These are phyloP conservation scores for Fusarium protoensiforme DNA, from an alignment of 2,329 filamentous ascomycete genomes.

Conservation along the genomic window DNA sequence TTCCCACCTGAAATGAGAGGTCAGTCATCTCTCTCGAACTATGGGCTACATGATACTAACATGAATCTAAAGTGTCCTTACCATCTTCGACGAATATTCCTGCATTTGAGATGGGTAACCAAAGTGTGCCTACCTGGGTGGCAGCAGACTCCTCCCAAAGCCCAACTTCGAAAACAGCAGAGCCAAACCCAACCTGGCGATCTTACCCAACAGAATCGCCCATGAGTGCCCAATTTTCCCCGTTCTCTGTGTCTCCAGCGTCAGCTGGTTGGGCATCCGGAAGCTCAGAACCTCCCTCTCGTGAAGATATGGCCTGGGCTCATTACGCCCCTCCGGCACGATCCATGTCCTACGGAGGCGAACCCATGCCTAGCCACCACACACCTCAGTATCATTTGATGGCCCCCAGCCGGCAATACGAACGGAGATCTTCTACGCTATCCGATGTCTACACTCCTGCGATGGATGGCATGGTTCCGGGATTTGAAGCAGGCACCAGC, in stretches of 20 bases:
- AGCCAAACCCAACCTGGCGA: conserved; percentile 60
- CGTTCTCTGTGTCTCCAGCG: conserved; percentile 58
- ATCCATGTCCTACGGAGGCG: conserved; percentile 62
- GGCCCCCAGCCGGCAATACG: conserved; percentile 53
- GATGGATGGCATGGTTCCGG: conserved; percentile 50
- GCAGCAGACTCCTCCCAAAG: conserved; percentile 54
- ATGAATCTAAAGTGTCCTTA: conserved; percentile 11
- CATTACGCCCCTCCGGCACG: conserved; percentile 55
- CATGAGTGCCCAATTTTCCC: conserved; percentile 61
- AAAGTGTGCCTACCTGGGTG: conserved; percentile 57
- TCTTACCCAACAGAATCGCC: conserved; percentile 62
- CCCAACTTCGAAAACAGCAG: conserved; percentile 54
- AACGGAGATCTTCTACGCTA: conserved; percentile 55
- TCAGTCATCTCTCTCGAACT: conserved; percentile 49
- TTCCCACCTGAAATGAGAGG: conserved; percentile 55
- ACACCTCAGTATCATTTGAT: conserved; percentile 55
- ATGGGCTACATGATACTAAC: conserved; percentile 11
- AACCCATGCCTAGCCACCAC: conserved; percentile 50
- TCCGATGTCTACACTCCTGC: conserved; percentile 58
- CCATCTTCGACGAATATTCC: conserved; percentile 17
- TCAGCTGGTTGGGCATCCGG: conserved; percentile 54
- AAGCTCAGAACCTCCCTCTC: conserved; percentile 50
- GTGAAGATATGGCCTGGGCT: conserved; percentile 60
- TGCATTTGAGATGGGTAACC: conserved; percentile 48
- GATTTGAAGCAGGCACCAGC: conserved; percentile 49